These are phyloP conservation scores for Hypomyces rosellus DNA, from an alignment of 2,329 filamentous ascomycete genomes.

Conservation along the genomic window DNA sequence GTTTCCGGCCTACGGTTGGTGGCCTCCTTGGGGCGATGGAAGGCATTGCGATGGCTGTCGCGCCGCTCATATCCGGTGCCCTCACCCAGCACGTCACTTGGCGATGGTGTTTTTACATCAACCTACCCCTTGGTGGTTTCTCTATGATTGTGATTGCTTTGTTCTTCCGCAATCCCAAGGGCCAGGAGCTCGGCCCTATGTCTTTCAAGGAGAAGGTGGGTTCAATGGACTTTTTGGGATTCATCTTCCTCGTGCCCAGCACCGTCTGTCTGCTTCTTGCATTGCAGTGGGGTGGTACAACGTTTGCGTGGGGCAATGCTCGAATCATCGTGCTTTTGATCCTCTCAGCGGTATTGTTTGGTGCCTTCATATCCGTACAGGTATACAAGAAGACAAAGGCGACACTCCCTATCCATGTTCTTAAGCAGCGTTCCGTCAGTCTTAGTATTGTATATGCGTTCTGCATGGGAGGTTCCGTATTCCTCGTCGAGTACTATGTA, in stretches of 20 bases:
- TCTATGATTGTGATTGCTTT: too few species aligned
- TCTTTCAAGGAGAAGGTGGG: neutral
- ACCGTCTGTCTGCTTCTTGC: slow-evolving; percentile 41
- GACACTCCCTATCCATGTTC: slow-evolving; percentile 34
- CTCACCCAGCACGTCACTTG: neutral
- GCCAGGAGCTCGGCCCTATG: too few species aligned
- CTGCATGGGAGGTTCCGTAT: slow-evolving; percentile 25
- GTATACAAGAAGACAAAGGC: slow-evolving; percentile 26
- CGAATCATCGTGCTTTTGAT: slow-evolving; percentile 12
- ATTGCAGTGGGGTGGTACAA: slow-evolving; percentile 38
- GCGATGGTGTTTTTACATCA: neutral
- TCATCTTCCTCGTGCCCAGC: slow-evolving; percentile 19
- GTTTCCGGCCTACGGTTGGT: too few species aligned
- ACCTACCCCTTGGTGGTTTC: neutral
- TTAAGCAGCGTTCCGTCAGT: slow-evolving; percentile 30
- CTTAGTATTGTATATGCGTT: slow-evolving; percentile 25
- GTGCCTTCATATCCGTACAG: slow-evolving; percentile 22
- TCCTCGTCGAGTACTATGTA: slow-evolving; percentile 20
- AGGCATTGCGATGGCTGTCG: neutral
- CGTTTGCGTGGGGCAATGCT: slow-evolving; percentile 18
- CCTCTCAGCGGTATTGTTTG: neutral
- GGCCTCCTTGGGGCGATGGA: neutral
- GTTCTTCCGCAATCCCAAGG: too few species aligned
- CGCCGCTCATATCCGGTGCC: neutral
- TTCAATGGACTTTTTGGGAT: neutral